Evolutionary conservation across 495 filamentous ascomycete genomes (phyloP).

Genomic region (Penicillium robsamsonii): DNA sequence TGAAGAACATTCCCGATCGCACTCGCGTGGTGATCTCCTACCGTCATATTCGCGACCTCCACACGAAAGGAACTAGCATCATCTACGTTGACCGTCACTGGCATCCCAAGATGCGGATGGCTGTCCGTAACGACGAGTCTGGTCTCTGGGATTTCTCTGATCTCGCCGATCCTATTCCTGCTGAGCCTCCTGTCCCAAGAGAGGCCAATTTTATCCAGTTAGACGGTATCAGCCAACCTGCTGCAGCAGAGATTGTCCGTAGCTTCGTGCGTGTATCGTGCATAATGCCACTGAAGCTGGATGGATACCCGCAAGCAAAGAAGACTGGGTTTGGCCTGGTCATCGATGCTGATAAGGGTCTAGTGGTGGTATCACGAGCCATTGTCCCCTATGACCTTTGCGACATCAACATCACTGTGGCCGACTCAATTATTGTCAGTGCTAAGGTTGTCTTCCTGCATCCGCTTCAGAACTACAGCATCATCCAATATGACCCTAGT

Average conservation of each 20-base stretch:
- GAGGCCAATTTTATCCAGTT: conserved; percentile 88
- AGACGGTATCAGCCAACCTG: conserved; percentile 83
- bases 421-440: conserved; percentile 90
- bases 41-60: conserved; percentile 90
- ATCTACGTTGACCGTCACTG: conserved; percentile 93
- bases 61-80: conserved; percentile 90
- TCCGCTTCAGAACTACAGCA: conserved; percentile 95
- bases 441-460: conserved; percentile 96
- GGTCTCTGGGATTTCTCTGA: conserved; percentile 95
- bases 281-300: conserved; percentile 90
- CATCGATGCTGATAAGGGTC: conserved; percentile 90
- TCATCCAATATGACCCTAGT: conserved; percentile 90
- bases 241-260: conserved; percentile 85
- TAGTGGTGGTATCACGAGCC: conserved; percentile 89
- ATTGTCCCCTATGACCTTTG: conserved; percentile 95
- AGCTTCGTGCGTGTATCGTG: conserved; percentile 94
- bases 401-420: conserved; percentile 91
- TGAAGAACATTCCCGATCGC: conserved; percentile 84
- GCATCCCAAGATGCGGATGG: conserved; percentile 89
- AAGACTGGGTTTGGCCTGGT: conserved; percentile 96
- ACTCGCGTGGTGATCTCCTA: conserved; percentile 90
- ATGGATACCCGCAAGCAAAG: conserved; percentile 87
- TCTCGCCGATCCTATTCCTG: conserved; percentile 74
- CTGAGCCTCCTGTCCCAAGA: conserved; percentile 64
- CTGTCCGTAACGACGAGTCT: conserved; percentile 84